phyloP scores from a whole-genome alignment of 2,329 filamentous ascomycete species.

The Apiospora malaysiana region DNA sequence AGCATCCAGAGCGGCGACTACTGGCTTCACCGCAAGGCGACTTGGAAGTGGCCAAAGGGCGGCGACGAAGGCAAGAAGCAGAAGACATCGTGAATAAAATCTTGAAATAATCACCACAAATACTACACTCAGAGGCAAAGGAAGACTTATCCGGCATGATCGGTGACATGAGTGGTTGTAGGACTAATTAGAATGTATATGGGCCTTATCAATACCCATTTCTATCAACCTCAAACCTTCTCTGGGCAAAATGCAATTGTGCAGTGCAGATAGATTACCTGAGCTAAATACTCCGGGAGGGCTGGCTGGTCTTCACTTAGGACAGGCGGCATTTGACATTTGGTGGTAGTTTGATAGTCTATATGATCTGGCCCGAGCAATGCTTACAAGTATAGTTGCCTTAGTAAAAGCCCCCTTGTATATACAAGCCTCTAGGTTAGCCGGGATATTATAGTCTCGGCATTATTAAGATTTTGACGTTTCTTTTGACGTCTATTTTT shows the following conservation, averaged over 20 bases:
- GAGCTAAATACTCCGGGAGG: no score
- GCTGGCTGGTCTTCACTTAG: neutral
- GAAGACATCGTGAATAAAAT: slow-evolving; percentile 7
- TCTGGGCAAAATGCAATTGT: neutral
- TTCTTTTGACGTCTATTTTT: slow-evolving; percentile 15
- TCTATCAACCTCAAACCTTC: neutral
- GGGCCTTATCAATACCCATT: neutral
- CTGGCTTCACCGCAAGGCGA: slow-evolving; percentile 55
- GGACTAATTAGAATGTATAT: neutral
- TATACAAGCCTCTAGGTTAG: slow-evolving; percentile 16
- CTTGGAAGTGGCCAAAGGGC: slow-evolving; percentile 57
- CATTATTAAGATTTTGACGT: slow-evolving; percentile 11
- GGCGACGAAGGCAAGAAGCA: slow-evolving; percentile 3
- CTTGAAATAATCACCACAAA: neutral
- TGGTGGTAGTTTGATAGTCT: neutral
- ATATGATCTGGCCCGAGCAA: slow-evolving; percentile 8
- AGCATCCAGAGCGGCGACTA: slow-evolving; percentile 64
- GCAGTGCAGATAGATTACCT: neutral
- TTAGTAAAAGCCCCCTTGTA: slow-evolving; percentile 4
- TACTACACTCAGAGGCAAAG: neutral
- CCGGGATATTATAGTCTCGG: slow-evolving; percentile 13
- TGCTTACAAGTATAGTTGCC: slow-evolving; percentile 12
- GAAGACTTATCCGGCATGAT: neutral
- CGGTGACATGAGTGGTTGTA: neutral
- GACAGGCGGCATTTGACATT: neutral